phyloP scores from a whole-genome alignment of 768 basidiomycete species.

The Mycena kentingensis region DNA sequence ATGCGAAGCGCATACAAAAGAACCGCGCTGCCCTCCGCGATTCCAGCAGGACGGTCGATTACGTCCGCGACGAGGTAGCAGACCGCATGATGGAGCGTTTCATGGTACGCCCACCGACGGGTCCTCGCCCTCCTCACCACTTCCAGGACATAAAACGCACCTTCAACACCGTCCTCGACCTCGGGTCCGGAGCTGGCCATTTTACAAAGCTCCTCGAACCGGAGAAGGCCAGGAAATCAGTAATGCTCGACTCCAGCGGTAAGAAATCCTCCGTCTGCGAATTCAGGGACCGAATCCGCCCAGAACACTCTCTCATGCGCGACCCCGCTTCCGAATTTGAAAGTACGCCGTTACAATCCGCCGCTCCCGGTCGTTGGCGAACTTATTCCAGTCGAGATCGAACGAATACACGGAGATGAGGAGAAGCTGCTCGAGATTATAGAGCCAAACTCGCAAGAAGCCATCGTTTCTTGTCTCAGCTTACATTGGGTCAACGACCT shows the following conservation, averaged over 20 bases:
- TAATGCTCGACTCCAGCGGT: conserved; percentile 91
- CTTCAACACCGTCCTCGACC: conserved; percentile 78
- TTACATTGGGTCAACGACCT: conserved; percentile 99
- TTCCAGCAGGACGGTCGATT: conserved; percentile 81
- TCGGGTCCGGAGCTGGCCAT: conserved; percentile 91
- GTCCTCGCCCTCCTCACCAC: conserved; percentile 9
- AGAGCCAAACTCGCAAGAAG: conserved; percentile 79
- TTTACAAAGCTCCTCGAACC: conserved; percentile 80
- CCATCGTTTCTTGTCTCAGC: conserved; percentile 86
- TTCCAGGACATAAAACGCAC: conserved; percentile 86
- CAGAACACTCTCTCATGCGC: conserved; percentile 71
- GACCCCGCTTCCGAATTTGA: conserved; percentile 82
- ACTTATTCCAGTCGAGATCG: conserved; percentile 62
- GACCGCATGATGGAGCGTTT: conserved; percentile 90
- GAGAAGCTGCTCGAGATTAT: conserved; percentile 72
- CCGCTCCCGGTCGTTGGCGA: conserved; percentile 1
- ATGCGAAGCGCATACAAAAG: conserved; percentile 73
- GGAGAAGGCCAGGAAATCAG: conserved; percentile 65
- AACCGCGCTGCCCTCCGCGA: conserved; percentile 67
- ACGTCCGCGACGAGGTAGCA: conserved; percentile 87
- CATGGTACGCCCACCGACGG: conserved; percentile 50
- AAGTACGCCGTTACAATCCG: conserved; percentile 45
- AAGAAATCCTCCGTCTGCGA: too few species aligned
- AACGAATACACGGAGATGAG: conserved; percentile 81
- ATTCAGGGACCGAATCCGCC: too few species aligned